Conservation (phyloP, 2,329 filamentous ascomycete genomes). For the Pestalotiopsis sp. region DNA sequence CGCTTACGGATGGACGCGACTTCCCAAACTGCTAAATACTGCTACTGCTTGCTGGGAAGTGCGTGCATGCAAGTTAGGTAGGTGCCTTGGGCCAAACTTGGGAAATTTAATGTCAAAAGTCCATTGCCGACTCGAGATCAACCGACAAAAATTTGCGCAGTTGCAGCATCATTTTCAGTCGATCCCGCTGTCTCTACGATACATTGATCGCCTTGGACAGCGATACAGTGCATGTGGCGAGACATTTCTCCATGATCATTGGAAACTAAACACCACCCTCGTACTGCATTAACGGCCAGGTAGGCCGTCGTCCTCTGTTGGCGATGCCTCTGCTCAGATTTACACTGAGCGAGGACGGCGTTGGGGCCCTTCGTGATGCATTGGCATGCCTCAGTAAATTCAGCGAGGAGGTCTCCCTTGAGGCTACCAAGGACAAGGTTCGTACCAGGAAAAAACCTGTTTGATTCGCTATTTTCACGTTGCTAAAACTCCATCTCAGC, state of each 20-base stretch:
- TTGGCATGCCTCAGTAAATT: slow-evolving; percentile 78
- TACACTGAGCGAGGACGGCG: slow-evolving; percentile 73
- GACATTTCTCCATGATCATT: background rate
- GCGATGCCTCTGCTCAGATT: slow-evolving; percentile 70
- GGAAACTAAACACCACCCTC: background rate
- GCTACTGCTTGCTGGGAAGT: background rate
- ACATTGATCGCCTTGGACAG: background rate
- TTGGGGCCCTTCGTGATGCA: slow-evolving; percentile 71
- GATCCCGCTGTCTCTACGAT: background rate
- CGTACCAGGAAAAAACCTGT: slow-evolving; percentile 18
- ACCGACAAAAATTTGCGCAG: background rate
- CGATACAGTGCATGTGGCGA: background rate
- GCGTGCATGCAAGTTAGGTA: background rate
- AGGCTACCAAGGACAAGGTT: slow-evolving; percentile 71
- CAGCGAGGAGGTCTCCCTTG: slow-evolving; percentile 77
- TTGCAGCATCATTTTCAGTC: background rate
- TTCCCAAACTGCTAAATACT: background rate
- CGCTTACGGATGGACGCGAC: slow-evolving; percentile 17
- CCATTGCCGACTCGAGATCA: background rate
- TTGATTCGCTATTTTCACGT: background rate
- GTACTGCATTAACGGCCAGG: background rate
- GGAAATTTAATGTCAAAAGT: background rate
- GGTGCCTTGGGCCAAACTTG: background rate
- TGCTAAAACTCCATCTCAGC: slow-evolving; percentile 45
- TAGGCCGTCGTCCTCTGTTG: background rate